These are phyloP conservation scores for Aspergillus olivimuriae DNA, from an alignment of 495 filamentous ascomycete genomes.

Conservation along the genomic window DNA sequence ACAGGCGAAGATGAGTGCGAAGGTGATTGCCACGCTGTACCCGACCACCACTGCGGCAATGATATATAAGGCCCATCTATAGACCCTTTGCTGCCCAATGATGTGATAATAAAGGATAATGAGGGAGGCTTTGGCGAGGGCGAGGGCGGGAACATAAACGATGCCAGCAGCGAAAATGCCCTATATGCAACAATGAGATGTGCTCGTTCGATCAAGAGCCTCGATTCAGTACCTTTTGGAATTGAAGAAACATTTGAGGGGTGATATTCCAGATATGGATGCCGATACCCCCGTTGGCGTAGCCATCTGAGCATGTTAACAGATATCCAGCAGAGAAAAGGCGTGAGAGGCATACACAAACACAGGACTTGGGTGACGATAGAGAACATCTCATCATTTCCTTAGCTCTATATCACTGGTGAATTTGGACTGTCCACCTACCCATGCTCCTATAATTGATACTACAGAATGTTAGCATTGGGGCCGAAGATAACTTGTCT, in stretches of 20 bases:
- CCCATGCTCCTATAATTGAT: slow-evolving; percentile 12
- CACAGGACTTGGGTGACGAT: neutral
- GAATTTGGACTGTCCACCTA: slow-evolving; percentile 1
- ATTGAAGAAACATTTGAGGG: slow-evolving; percentile 4
- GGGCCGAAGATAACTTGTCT: neutral
- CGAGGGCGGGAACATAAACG: slow-evolving; percentile 28
- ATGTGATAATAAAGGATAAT: slow-evolving; percentile 27
- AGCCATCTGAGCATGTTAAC: slow-evolving; percentile 2
- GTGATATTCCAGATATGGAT: slow-evolving; percentile 15
- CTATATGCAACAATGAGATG: slow-evolving; percentile 4
- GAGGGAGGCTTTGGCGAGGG: slow-evolving; percentile 26
- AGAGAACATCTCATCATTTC: neutral
- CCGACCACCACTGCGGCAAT: slow-evolving; percentile 17
- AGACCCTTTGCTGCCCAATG: slow-evolving; percentile 12
- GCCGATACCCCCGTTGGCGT: slow-evolving; percentile 8
- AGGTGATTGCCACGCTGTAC: slow-evolving; percentile 23
- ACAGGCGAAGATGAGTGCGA: slow-evolving; percentile 36
- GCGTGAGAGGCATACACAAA: neutral
- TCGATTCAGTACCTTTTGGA: slow-evolving; percentile 10
- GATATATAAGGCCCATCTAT: slow-evolving; percentile 13
- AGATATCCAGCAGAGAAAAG: neutral
- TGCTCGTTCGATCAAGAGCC: neutral
- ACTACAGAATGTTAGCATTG: neutral
- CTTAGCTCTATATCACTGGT: no score
- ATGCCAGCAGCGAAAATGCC: slow-evolving; percentile 18